These are phyloP conservation scores for Aurifilum marmelostoma DNA, from an alignment of 2,329 filamentous ascomycete species.

Conservation along the genomic window DNA sequence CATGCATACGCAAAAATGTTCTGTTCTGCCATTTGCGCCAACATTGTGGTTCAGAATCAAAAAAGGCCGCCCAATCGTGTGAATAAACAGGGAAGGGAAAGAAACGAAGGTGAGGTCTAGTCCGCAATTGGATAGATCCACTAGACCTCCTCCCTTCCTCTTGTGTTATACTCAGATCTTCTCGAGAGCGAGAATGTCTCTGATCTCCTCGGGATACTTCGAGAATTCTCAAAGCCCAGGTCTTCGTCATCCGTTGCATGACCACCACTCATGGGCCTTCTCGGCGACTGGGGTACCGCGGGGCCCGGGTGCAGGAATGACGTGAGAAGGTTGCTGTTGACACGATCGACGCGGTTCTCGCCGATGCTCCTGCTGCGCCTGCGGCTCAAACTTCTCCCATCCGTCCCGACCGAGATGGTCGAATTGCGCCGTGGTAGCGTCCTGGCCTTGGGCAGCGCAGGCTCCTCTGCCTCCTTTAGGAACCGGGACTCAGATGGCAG, in stretches of 20 bases:
- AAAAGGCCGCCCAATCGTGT: too few species aligned
- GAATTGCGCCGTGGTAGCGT: slow-evolving; percentile 43
- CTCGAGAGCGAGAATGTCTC: slow-evolving; percentile 28
- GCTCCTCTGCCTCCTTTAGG: slow-evolving; percentile 55
- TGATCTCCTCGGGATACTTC: slow-evolving; percentile 22
- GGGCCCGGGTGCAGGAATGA: slow-evolving; percentile 55
- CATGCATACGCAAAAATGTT: slow-evolving; percentile 20
- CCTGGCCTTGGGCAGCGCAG: slow-evolving; percentile 36
- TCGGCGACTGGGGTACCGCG: slow-evolving; percentile 36
- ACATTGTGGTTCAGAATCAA: not conserved
- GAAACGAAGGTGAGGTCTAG: not conserved
- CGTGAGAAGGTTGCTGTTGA: slow-evolving; percentile 46
- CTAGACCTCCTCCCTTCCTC: slow-evolving; percentile 24
- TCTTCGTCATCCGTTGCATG: slow-evolving; percentile 12
- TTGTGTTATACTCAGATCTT: slow-evolving; percentile 21
- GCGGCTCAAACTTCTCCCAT: slow-evolving; percentile 33
- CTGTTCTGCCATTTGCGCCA: not conserved
- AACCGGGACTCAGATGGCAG: slow-evolving; percentile 61
- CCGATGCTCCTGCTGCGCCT: slow-evolving; percentile 43
- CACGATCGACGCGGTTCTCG: slow-evolving; percentile 35
- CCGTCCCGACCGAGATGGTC: slow-evolving; percentile 36
- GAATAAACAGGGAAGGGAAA: not conserved
- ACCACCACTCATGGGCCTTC: slow-evolving; percentile 16
- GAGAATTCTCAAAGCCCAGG: slow-evolving; percentile 15
- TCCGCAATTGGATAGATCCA: not conserved